A percentile compares a stretch with the other conserved stretches of the same genome.
Evolutionary conservation across 306 rosid species (phyloP).

Genomic region (Prunus fruticosa): DNA sequence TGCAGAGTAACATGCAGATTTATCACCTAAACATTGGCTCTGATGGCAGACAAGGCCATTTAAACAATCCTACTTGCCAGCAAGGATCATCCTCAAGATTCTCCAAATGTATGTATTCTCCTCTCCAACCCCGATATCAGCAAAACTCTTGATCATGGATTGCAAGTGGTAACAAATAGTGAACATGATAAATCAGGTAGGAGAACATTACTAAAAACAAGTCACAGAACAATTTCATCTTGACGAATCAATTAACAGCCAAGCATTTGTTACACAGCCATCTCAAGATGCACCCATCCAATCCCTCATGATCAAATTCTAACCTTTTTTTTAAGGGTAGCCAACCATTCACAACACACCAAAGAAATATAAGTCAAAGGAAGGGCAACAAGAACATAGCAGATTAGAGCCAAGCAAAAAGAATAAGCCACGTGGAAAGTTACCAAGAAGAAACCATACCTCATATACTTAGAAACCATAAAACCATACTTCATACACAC

Average conservation of each 20-base stretch:
- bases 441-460: background rate
- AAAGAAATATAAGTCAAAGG: no score
- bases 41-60: no score
- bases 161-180: no score
- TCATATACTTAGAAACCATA: background rate
- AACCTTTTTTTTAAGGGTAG: background rate
- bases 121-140: no score
- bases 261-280: background rate
- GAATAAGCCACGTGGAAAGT: background rate
- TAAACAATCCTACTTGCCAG: background rate
- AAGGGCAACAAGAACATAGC: background rate
- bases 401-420: background rate
- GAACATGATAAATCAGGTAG: no score
- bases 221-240: background rate
- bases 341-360: background rate
- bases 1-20: background rate
- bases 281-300: background rate
- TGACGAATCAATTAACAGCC: background rate
- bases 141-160: no score
- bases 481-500: background rate
- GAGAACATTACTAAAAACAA: background rate
- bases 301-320: background rate
- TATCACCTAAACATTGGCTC: background rate
- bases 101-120: background rate
- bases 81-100: background rate